Conservation (phyloP, 2,329 filamentous ascomycete genomes). For the Pseudogymnoascus sp. region DNA sequence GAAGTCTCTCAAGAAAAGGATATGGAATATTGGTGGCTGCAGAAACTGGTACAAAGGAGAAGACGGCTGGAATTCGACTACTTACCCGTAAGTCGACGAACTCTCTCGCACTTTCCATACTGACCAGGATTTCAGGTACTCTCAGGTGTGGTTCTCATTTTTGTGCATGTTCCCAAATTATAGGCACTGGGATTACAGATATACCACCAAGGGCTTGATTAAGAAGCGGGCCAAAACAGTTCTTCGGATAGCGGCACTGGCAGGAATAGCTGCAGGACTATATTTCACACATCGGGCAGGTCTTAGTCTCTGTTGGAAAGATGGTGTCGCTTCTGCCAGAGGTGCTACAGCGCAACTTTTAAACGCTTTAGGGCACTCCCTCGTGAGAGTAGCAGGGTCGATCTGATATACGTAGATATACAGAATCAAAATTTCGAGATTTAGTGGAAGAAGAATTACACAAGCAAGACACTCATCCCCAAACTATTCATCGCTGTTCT, state of each 20-base stretch:
- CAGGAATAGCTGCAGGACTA: neutral
- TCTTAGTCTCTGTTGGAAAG: neutral
- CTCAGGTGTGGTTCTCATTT: slow-evolving; percentile 44
- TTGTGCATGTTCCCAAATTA: slow-evolving; percentile 46
- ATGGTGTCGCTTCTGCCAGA: neutral
- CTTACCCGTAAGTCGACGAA: slow-evolving; percentile 35
- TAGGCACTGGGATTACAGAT: slow-evolving; percentile 46
- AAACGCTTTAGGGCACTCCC: neutral
- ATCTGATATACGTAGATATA: neutral
- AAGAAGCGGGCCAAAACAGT: slow-evolving; percentile 23
- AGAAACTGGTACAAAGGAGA: slow-evolving; percentile 42
- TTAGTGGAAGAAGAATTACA: neutral
- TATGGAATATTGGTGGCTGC: slow-evolving; percentile 42
- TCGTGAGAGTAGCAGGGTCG: neutral
- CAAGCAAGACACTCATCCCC: neutral
- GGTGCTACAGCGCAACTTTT: neutral
- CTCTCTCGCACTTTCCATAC: neutral
- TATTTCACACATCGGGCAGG: neutral
- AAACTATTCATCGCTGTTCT: neutral
- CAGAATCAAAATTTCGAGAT: neutral
- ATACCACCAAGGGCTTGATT: slow-evolving; percentile 40
- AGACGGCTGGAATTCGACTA: slow-evolving; percentile 41
- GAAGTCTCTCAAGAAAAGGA: slow-evolving; percentile 35
- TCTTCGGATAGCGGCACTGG: neutral
- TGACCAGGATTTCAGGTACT: slow-evolving; percentile 31